Base-by-base conservation (phyloP, 192 early-diverging fungal species). In the Pilobolus umbonatus region DNA sequence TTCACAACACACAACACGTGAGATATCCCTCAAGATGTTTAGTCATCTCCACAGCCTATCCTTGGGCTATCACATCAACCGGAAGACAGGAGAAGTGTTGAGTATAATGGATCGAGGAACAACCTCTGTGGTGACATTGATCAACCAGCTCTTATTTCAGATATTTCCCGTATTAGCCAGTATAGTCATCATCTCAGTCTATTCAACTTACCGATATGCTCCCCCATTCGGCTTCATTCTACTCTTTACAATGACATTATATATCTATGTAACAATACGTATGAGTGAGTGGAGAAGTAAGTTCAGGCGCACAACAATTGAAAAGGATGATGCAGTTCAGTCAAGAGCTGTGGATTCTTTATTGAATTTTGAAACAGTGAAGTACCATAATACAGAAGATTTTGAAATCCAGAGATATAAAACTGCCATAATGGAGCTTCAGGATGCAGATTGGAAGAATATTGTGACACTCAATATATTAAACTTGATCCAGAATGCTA, bases 331-430 rank as follows among this genome's bases (percentile, higher is more conserved):
- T 56, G 85, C 87, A 43, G 83, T 87, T 55, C 82, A 91, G 49
- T 82, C 91, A 5, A 88, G 86, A 45, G 86, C 85, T 17, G 94
- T 96, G 4, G 96, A 98, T 66, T 96, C 93, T 42, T 69, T 98
- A 52, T 77, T 96, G 44, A 99, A 99, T 73, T 96, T 96, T 81
- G 96, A 99, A 71, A 99, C 96, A 1, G 96, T 99, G 67, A 99
- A 99, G 72, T 97, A 98, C 68, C 97, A 95, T 75, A 87, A 86
- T 61, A 89, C 88, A 38, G 95, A 97, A 74, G 56, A 74, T 14
- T 97, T 86, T 73, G 96, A 99, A 70, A 74, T 89, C 28, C 61
- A 79, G 15, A 78, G 89, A 39, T 99, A 92, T 67, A 69, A 80
- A 14, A 73, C 88, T 26, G 87, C 92, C 0, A 84, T 99, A 43